Percentiles rank a stretch among this genome's conserved stretches.
phyloP scores from a whole-genome alignment of 1,284 basidiomycete genomes.

The Boletus chippewaensis region DNA sequence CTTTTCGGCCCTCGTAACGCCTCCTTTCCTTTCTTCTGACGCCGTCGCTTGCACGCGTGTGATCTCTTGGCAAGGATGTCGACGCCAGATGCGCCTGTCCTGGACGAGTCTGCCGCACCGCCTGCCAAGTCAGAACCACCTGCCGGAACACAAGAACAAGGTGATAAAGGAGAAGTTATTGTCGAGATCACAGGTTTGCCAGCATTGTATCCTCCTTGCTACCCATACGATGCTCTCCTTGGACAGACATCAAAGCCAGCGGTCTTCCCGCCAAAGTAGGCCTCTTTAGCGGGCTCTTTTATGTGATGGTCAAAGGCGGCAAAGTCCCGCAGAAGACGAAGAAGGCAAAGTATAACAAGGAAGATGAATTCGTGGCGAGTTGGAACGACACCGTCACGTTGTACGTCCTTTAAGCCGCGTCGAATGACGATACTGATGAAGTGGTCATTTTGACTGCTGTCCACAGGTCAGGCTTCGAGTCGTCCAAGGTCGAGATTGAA shows the following conservation, averaged over 20 bases:
- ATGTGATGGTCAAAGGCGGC: slow-evolving; percentile 27
- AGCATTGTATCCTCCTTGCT: not conserved
- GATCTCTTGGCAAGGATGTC: slow-evolving; percentile 12
- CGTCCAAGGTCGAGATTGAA: slow-evolving; percentile 31
- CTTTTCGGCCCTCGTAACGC: not conserved
- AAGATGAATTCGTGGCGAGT: slow-evolving; percentile 27
- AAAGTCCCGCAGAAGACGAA: slow-evolving; percentile 26
- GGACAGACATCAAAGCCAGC: slow-evolving; percentile 29
- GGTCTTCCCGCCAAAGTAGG: slow-evolving; percentile 30
- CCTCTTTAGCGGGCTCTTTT: slow-evolving; percentile 26
- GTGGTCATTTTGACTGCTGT: not conserved
- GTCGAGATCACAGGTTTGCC: slow-evolving; percentile 28
- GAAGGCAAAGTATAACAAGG: slow-evolving; percentile 20
- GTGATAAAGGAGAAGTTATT: slow-evolving; percentile 15
- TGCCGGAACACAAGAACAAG: slow-evolving; percentile 2
- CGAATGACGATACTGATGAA: not conserved
- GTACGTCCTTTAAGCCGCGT: slow-evolving; percentile 14
- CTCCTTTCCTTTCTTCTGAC: not conserved
- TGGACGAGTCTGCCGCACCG: not conserved
- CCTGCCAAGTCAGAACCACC: not conserved
- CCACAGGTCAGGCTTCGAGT: slow-evolving; percentile 26
- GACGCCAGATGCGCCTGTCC: slow-evolving; percentile 7
- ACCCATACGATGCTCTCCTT: not conserved
- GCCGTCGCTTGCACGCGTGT: not conserved
- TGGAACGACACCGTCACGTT: slow-evolving; percentile 25